These are phyloP conservation scores for Ziziphus jujuba DNA, from an alignment of 306 rosid species.

Conservation along the genomic window DNA sequence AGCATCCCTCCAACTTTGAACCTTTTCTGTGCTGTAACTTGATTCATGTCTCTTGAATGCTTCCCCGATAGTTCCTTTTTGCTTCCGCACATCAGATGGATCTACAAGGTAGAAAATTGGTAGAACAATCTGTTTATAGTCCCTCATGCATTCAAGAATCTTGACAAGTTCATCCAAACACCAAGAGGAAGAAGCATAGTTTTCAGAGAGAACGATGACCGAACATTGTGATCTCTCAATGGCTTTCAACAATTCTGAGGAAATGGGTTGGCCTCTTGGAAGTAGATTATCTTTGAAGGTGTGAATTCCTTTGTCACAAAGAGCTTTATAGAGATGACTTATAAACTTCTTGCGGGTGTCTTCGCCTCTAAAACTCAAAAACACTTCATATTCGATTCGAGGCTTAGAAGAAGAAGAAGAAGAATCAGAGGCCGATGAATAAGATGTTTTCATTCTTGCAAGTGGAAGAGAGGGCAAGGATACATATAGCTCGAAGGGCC, in stretches of 20 bases:
- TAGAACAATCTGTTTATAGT: neutral
- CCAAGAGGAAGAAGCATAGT: conserved; percentile 10
- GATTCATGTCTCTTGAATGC: neutral
- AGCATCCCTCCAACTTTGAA: conserved; percentile 8
- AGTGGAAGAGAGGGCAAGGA: too few relatives aligned
- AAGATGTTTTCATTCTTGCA: neutral
- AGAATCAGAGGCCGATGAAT: neutral
- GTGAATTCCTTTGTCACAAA: neutral
- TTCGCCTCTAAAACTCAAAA: conserved; percentile 2
- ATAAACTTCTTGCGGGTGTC: neutral
- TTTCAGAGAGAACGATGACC: neutral
- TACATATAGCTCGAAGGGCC: too few relatives aligned
- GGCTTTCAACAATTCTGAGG: neutral
- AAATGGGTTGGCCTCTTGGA: neutral
- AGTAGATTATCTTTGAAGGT: neutral
- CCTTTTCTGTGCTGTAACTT: neutral
- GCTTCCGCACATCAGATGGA: neutral
- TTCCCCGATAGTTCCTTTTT: neutral
- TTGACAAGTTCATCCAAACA: conserved; percentile 8
- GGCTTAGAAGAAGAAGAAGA: neutral
- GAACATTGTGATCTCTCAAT: neutral
- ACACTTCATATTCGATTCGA: conserved; percentile 1
- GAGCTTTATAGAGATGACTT: neutral
- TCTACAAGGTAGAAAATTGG: conserved; percentile 9
- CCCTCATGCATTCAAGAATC: neutral